These are phyloP conservation scores for Dispira parvispora DNA, from an alignment of 192 early-diverging fungal genomes.

Conservation along the genomic window DNA sequence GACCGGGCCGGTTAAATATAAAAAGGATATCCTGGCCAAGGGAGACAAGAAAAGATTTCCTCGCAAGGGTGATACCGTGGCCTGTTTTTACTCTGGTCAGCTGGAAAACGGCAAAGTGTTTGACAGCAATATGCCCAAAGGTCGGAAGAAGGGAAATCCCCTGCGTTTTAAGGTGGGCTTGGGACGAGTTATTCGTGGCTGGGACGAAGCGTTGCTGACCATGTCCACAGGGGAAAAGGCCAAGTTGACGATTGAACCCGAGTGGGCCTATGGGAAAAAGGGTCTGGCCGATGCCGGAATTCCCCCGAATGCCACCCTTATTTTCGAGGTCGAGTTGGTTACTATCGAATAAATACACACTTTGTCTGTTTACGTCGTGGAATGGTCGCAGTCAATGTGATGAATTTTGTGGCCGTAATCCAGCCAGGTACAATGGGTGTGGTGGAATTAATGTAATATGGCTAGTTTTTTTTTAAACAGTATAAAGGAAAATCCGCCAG, in stretches of 20 bases:
- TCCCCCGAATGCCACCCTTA: conserved; percentile 41
- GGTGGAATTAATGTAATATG: too few species aligned
- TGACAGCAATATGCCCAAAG: conserved; percentile 41
- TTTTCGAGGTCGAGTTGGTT: conserved; percentile 43
- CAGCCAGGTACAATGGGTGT: too few species aligned
- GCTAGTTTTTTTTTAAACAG: too few species aligned
- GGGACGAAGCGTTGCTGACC: conserved; percentile 47
- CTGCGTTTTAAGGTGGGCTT: conserved; percentile 51
- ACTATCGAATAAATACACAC: conserved; percentile 23
- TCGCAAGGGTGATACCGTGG: conserved; percentile 51
- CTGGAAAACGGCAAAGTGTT: conserved; percentile 54
- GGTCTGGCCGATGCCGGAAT: conserved; percentile 36
- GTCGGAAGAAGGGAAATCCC: conserved; percentile 45
- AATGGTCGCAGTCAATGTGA: too few species aligned
- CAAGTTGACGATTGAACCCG: conserved; percentile 37
- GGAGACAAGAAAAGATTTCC: conserved; percentile 37
- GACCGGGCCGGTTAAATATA: conserved; percentile 38
- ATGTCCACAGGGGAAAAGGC: conserved; percentile 51
- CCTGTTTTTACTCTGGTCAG: conserved; percentile 44
- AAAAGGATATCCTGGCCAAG: conserved; percentile 43
- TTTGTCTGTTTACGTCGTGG: background rate
- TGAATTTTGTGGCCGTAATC: too few species aligned
- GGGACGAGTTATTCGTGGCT: conserved; percentile 47
- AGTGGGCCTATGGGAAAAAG: conserved; percentile 47
- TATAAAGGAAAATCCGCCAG: too few species aligned